phyloP scores from a whole-genome alignment of 2,329 filamentous ascomycete species.

The Fusarium tjaetaba region DNA sequence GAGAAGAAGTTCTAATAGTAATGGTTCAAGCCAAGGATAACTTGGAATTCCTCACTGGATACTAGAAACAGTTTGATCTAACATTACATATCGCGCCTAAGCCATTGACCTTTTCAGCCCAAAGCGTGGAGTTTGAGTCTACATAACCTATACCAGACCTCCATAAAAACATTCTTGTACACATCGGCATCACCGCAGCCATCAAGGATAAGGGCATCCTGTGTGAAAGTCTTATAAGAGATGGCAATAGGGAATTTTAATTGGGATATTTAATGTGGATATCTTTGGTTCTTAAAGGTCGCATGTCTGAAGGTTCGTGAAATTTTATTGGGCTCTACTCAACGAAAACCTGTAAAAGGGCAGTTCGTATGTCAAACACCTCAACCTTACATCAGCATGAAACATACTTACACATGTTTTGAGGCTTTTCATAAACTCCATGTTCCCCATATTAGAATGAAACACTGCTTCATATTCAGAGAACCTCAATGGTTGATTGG shows the following conservation, averaged over 20 bases:
- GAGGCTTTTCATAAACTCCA: too few species aligned
- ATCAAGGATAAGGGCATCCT: accelerated
- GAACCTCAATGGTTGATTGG: neutral
- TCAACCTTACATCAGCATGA: neutral
- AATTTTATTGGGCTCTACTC: accelerated
- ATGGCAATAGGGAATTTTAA: accelerated
- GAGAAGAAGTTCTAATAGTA: too few species aligned
- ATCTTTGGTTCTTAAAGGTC: neutral
- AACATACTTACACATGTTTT: accelerated
- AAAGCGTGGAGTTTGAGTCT: accelerated
- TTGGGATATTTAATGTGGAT: accelerated
- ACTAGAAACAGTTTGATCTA: accelerated
- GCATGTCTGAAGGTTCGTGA: accelerated
- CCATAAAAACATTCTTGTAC: accelerated
- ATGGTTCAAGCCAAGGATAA: too few species aligned
- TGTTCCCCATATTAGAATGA: accelerated
- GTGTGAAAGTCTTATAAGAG: accelerated
- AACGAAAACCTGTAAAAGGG: accelerated
- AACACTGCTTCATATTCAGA: accelerated
- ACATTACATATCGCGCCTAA: accelerated
- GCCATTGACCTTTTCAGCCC: too few species aligned
- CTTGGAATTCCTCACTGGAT: too few species aligned
- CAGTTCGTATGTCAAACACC: accelerated
- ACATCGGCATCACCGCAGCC: neutral
- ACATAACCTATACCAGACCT: neutral